Conservation (phyloP, 2,329 filamentous ascomycete genomes). For the Sphaerostilbella broomeana region DNA sequence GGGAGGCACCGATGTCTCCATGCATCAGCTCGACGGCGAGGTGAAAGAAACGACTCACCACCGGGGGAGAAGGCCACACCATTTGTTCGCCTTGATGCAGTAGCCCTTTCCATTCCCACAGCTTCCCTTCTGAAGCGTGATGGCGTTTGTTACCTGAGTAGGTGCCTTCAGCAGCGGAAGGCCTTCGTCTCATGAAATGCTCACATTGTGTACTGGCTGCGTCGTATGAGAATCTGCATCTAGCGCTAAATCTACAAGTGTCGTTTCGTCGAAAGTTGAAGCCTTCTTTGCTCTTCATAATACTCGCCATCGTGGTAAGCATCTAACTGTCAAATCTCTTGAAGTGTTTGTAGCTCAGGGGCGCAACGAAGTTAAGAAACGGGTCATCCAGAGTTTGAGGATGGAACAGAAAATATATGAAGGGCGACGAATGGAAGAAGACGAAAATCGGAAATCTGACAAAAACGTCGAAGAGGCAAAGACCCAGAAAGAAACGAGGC, state of each 20-base stretch:
- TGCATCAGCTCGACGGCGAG: conserved; percentile 18
- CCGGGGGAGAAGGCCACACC: neutral
- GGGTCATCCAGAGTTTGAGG: too few relatives aligned
- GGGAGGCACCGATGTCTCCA: conserved; percentile 16
- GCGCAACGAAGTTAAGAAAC: too few relatives aligned
- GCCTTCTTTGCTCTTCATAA: conserved; percentile 9
- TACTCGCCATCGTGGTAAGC: too few relatives aligned
- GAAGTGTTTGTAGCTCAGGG: too few relatives aligned
- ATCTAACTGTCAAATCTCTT: too few relatives aligned
- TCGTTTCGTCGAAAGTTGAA: conserved; percentile 4
- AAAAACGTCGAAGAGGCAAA: too few relatives aligned
- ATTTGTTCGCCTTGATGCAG: conserved; percentile 2
- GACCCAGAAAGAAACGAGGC: too few relatives aligned
- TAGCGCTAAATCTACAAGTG: conserved; percentile 13
- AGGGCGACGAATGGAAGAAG: too few relatives aligned
- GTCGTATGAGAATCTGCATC: conserved; percentile 13
- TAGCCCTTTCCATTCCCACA: conserved; percentile 17
- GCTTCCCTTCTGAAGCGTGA: conserved; percentile 14
- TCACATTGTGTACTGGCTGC: neutral
- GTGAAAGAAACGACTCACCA: conserved; percentile 15
- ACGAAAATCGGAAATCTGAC: too few relatives aligned
- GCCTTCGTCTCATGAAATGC: neutral
- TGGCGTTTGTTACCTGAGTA: neutral
- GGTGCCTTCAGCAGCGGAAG: neutral
- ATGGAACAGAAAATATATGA: too few relatives aligned